These are phyloP conservation scores for Colletotrichum phormii DNA, from an alignment of 2,329 filamentous ascomycete genomes.

Conservation along the genomic window DNA sequence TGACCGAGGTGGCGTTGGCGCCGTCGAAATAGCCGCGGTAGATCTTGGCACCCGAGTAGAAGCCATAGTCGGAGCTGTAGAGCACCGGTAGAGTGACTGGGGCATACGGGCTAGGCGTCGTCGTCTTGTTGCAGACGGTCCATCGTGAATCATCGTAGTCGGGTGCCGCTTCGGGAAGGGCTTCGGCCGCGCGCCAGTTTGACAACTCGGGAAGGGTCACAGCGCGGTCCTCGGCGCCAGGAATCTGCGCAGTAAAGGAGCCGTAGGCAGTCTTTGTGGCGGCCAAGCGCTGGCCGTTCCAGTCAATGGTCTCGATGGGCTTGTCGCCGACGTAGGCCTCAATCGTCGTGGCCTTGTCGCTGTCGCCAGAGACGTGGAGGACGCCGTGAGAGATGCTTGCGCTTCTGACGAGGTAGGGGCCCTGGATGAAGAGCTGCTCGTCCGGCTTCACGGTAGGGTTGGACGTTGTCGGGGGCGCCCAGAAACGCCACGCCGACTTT, in stretches of 20 bases:
- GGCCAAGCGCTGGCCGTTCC: slow-evolving; percentile 54
- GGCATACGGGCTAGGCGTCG: slow-evolving; percentile 69
- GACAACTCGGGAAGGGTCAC: slow-evolving; percentile 68
- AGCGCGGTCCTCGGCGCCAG: slow-evolving; percentile 49
- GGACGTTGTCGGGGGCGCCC: slow-evolving; percentile 64
- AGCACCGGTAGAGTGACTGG: slow-evolving; percentile 73
- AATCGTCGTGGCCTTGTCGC: slow-evolving; percentile 75
- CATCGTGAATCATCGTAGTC: slow-evolving; percentile 77
- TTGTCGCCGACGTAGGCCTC: slow-evolving; percentile 56
- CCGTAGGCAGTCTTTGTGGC: slow-evolving; percentile 53
- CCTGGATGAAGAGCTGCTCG: slow-evolving; percentile 69
- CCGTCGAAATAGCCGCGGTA: slow-evolving; percentile 79
- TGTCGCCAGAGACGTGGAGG: slow-evolving; percentile 75
- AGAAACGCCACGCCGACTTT: slow-evolving; percentile 76
- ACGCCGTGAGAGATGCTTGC: slow-evolving; percentile 65
- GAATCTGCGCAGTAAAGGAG: slow-evolving; percentile 63
- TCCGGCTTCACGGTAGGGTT: slow-evolving; percentile 50
- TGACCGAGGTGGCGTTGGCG: slow-evolving; percentile 69
- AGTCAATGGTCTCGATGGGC: slow-evolving; percentile 74
- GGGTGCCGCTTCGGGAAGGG: slow-evolving; percentile 74
- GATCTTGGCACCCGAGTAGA: slow-evolving; percentile 74
- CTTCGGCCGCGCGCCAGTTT: slow-evolving; percentile 77
- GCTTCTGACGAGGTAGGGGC: slow-evolving; percentile 72
- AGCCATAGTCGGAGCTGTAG: slow-evolving; percentile 81
- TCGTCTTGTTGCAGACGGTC: slow-evolving; percentile 68